Base-by-base conservation (phyloP, 148 eudicot species). In the Spergularia bocconei region DNA sequence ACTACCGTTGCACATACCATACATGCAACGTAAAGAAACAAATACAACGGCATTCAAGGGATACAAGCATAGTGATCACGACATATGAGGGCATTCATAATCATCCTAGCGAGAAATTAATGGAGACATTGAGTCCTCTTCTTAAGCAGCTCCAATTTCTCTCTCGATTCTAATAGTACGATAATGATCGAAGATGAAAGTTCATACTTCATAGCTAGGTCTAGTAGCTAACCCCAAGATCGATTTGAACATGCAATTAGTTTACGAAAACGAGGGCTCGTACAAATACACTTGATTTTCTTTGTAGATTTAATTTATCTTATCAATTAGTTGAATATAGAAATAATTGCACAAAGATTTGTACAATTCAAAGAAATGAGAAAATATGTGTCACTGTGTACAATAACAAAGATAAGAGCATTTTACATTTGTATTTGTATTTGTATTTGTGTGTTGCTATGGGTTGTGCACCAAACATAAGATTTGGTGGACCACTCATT, bases 21-120 rank as follows among this genome's bases (percentile, higher is more conserved):
- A 90, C 97, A 64, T 94, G 97, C 92, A 91, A 87, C 65, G 98
- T 94, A 79, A 94, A 94, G 91, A 94, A 94, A 72, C 98, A 94
- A 71, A 94, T 94, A 77, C 98, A 94, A 81, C 75, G 98, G 73
- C 98, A 88, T 57, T 88, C 96, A 10, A 90, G 88, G 52, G 98
- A 94, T 73, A 88, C 82, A 61, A 78, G 88, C 78, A 79, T 88
- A 11, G 98, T 94, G 7, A 96, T 94, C 70, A 91, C 98, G 21
- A 91, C 97, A 9, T 94, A 94, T 11, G 98, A 94, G 72, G 98
- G 98, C 69, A 86, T 90, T 69, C 98, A 94, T 81, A 94, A 94
- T 72, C 98, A 94, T 86, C 98, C 98, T 13, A 86, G 95, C 51
- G 97, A 94, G 82, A 91, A 94, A 70, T 89, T 91, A 36, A 94